Evolutionary conservation across 768 basidiomycete species (phyloP).

Genomic region (Tephrocybe sp.): DNA sequence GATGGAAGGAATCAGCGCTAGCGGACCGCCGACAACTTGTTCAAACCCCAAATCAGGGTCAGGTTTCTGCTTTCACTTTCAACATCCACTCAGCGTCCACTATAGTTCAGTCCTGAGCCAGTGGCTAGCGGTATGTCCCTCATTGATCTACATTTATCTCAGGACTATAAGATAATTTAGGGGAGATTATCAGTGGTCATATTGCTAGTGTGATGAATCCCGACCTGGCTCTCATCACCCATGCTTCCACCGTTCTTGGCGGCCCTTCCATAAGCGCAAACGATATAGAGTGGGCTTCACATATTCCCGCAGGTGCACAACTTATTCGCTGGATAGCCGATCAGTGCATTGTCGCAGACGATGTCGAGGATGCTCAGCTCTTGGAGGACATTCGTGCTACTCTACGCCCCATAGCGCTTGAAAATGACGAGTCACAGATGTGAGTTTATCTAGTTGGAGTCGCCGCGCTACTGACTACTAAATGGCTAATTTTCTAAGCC

Average conservation of each 20-base stretch:
- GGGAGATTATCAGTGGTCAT: no score
- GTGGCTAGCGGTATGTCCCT: no score
- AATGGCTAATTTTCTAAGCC: slow-evolving; percentile 3
- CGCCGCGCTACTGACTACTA: background rate
- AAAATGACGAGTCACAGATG: slow-evolving; percentile 29
- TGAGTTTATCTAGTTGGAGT: slow-evolving; percentile 10
- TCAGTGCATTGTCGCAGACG: slow-evolving; percentile 20
- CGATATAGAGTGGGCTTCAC: slow-evolving; percentile 33
- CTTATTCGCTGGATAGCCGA: slow-evolving; percentile 33
- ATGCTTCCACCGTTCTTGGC: slow-evolving; percentile 26
- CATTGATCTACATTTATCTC: no score
- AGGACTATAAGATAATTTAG: no score
- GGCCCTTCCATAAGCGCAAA: slow-evolving; percentile 26
- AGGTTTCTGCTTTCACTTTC: no score
- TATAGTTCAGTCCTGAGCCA: no score
- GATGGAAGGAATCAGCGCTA: no score
- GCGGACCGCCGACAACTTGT: no score
- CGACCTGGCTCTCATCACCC: slow-evolving; percentile 6
- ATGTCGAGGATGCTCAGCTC: slow-evolving; percentile 2
- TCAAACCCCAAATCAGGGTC: no score
- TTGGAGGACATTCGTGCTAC: slow-evolving; percentile 14
- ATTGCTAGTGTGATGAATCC: no score
- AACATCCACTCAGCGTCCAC: no score
- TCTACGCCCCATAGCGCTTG: slow-evolving; percentile 29
- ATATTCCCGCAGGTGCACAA: slow-evolving; percentile 29